phyloP scores from a whole-genome alignment of 345 rosid species.

The Citrus sp. region DNA sequence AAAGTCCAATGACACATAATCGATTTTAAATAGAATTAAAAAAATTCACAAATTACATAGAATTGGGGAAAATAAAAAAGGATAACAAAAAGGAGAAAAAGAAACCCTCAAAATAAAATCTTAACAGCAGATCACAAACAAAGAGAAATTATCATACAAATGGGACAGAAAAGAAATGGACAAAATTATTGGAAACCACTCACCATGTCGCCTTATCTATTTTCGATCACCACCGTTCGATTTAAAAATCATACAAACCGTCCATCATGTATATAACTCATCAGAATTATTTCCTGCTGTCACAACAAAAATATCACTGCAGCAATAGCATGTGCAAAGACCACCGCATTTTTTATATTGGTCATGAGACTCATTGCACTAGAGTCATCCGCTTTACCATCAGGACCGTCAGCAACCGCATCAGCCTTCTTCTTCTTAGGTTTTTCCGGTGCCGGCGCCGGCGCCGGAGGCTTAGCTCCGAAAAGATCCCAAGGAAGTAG shows the following conservation, averaged over 20 bases:
- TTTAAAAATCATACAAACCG: slow-evolving; percentile 3
- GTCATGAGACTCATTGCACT: slow-evolving; percentile 9
- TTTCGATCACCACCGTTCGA: slow-evolving; percentile 1
- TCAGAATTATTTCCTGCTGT: neutral
- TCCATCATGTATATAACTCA: too few relatives aligned
- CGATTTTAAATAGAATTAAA: neutral
- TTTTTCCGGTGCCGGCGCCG: slow-evolving; percentile 39
- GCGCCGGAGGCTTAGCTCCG: slow-evolving; percentile 44
- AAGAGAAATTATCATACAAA: slow-evolving; percentile 9
- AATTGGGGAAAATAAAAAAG: neutral
- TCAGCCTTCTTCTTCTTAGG: slow-evolving; percentile 27
- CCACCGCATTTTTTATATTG: neutral
- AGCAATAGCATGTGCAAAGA: slow-evolving; percentile 7
- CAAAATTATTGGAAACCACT: slow-evolving; percentile 11
- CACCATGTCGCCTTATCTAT: slow-evolving; percentile 2
- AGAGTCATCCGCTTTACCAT: slow-evolving; percentile 19
- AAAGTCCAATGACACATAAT: neutral
- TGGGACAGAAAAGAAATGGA: neutral
- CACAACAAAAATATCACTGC: slow-evolving; percentile 10
- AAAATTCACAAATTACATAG: slow-evolving; percentile 1
- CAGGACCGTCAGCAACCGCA: slow-evolving; percentile 19
- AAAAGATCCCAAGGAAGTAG: slow-evolving; percentile 41
- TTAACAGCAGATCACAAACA: slow-evolving; percentile 6
- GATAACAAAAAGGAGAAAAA: neutral
- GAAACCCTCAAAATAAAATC: neutral